Evolutionary conservation across 148 eudicot species (phyloP).

Genomic region (Camellia lanceoleosa): DNA sequence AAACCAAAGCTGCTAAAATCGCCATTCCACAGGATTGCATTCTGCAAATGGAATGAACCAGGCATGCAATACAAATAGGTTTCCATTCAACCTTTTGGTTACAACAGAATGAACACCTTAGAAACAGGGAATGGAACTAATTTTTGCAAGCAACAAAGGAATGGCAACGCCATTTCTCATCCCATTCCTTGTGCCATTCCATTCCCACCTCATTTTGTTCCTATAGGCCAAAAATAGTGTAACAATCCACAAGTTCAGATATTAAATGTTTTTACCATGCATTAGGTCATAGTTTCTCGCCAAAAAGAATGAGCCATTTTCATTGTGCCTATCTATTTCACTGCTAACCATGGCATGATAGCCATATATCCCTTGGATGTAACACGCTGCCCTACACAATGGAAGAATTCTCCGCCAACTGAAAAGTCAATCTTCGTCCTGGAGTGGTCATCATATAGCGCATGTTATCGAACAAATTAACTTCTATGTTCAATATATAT

Average conservation of each 20-base stretch:
- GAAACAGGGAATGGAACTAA: not conserved
- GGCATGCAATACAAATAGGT: not conserved
- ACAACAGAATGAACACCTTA: not conserved
- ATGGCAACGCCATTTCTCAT: no score
- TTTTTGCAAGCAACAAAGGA: no score
- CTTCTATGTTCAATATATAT: not conserved
- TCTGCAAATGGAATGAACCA: not conserved
- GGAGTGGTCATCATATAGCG: constrained; percentile 14
- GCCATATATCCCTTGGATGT: constrained; percentile 69
- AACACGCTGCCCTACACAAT: constrained; percentile 70
- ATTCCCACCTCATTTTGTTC: no score
- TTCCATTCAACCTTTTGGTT: not conserved
- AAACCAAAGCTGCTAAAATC: not conserved
- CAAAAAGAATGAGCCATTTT: no score
- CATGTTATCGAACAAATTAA: not conserved
- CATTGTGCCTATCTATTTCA: constrained; percentile 15
- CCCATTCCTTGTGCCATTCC: no score
- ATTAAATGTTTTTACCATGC: constrained; percentile 55
- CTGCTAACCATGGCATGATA: constrained; percentile 86
- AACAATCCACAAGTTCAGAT: no score
- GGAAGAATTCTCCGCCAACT: constrained; percentile 74
- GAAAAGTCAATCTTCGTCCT: constrained; percentile 80
- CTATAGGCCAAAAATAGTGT: no score
- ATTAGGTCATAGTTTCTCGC: no score
- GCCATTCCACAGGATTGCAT: not conserved